Conservation (phyloP, 202 grass and related monocot genomes). For the Miscanthus sacchariflorus region DNA sequence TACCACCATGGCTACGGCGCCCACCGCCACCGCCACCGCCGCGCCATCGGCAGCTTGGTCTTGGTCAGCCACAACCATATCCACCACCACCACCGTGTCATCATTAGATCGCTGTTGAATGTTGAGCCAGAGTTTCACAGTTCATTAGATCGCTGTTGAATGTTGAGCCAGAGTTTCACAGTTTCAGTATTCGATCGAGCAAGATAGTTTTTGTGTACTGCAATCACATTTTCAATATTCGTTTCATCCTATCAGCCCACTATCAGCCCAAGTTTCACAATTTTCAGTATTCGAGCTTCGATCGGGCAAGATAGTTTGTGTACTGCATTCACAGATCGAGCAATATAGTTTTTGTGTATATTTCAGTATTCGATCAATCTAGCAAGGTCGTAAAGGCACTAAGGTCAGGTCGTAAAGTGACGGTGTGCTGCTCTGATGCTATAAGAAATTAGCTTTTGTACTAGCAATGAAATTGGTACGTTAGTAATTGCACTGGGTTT, state of each 20-base stretch:
- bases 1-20: neutral
- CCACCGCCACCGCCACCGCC: neutral
- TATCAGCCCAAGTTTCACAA: too few relatives aligned
- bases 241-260: neutral
- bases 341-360: neutral
- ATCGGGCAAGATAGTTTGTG: too few relatives aligned
- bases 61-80: neutral
- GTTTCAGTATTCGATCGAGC: neutral
- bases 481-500: too few relatives aligned
- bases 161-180: neutral
- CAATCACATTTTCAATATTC: neutral
- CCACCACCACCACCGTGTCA: neutral
- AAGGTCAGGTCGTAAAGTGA: neutral
- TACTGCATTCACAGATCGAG: neutral
- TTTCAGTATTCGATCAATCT: neutral
- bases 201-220: neutral
- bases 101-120: neutral
- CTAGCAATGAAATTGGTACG: too few relatives aligned
- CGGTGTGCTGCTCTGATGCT: neutral
- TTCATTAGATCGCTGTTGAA: neutral
- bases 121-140: too few relatives aligned
- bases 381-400: too few relatives aligned
- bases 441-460: neutral
- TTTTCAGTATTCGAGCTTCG: too few relatives aligned
- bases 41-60: neutral